Evolutionary conservation across 768 basidiomycete species (phyloP), one percentile per base, ranked within the genome.

Genomic region (Serendipita vermifera): DNA sequence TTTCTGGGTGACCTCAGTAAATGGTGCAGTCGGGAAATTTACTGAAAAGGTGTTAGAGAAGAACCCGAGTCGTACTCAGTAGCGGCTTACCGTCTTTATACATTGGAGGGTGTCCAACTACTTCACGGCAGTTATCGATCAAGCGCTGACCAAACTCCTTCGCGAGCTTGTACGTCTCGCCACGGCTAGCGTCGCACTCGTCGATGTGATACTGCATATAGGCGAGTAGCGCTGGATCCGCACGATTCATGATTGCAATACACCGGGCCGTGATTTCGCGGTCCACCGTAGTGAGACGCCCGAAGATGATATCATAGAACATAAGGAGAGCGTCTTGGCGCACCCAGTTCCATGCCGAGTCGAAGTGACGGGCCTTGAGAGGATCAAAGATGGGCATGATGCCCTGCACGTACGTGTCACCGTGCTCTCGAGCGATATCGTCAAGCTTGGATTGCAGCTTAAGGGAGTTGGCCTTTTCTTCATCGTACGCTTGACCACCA

Each of bases 261-360:
- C 94, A 98, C 56, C 93, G 87, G 61, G 92, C 90, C 11, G 96
- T 96, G 69, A 93, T 91, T 67, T 94, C 91, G 54, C 91, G 86
- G 65, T 97, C 92, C 61, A 97, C 87, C 15, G 90, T 91, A 22
- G 85, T 92, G 56, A 96, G 79, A 40, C 85, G 83, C 46, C 96
- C 96, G 62, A 92, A 91, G 63, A 99, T 91, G 71, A 99, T 96
- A 68, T 98, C 94, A 70, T 93, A 97, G 73, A 83, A 98, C 90
- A 99, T 93, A 58, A 90, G 73, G 26, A 98, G 75, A 14, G 92
- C 90, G 59, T 96, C 93, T 72, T 99, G 96, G 59, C 94, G 84
- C 40, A 86, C 94, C 96, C 96, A 99, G 67, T 99, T 99, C 96
- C 94, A 99, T 4, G 87, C 91, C 2, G 94, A 98, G 67, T 98